Evolutionary conservation across 129 eudicot species (phyloP).

Genomic region (Chrysanthemum makinoi): DNA sequence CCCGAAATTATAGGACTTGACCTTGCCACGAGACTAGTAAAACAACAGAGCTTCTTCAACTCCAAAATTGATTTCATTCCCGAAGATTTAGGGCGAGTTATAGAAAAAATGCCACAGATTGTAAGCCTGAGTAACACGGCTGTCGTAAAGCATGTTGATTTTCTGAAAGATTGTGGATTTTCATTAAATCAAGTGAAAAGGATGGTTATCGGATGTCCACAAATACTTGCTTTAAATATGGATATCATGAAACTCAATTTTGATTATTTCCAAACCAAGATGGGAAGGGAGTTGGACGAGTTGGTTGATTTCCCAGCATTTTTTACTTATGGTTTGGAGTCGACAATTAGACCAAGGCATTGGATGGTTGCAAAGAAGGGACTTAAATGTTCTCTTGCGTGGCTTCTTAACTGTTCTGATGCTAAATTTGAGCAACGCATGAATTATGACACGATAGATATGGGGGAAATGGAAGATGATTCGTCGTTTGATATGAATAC

Average conservation of each 20-base stretch:
- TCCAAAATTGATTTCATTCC: slow-evolving; percentile 45
- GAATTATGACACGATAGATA: slow-evolving; percentile 70
- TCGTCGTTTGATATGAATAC: slow-evolving; percentile 72
- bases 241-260: slow-evolving; percentile 76
- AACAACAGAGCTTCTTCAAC: slow-evolving; percentile 49
- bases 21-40: slow-evolving; percentile 45
- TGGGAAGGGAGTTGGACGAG: slow-evolving; percentile 85
- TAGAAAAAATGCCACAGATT: slow-evolving; percentile 93
- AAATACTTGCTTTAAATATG: slow-evolving; percentile 78
- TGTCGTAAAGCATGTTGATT: slow-evolving; percentile 66
- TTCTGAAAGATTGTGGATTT: slow-evolving; percentile 70
- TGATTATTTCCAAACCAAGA: slow-evolving; percentile 54
- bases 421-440: slow-evolving; percentile 81
- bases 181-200: slow-evolving; percentile 52
- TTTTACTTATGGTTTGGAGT: slow-evolving; percentile 88
- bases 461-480: slow-evolving; percentile 79
- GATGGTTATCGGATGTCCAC: slow-evolving; percentile 93
- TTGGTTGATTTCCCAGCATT: slow-evolving; percentile 80
- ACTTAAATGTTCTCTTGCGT: slow-evolving; percentile 78
- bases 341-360: slow-evolving; percentile 82
- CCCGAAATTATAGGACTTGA: slow-evolving; percentile 87
- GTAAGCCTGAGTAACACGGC: slow-evolving; percentile 59
- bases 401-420: slow-evolving; percentile 92
- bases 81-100: slow-evolving; percentile 65
- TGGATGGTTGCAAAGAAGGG: slow-evolving; percentile 60